phyloP scores from a whole-genome alignment of 768 basidiomycete genomes.

The Rhodosporidiobolus sp. region DNA sequence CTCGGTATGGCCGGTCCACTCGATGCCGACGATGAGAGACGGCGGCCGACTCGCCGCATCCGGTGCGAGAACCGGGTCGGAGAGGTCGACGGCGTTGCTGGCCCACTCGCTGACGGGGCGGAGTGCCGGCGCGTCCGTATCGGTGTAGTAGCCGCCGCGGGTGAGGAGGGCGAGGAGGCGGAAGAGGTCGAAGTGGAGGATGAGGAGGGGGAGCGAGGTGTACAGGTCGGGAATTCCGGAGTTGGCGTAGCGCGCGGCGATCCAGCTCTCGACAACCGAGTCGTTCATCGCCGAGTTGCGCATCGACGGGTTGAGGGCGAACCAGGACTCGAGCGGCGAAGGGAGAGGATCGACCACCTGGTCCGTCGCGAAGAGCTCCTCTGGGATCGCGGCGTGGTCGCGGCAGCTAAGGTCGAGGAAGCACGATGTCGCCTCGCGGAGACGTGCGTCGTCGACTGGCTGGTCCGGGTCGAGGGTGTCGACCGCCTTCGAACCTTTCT shows the following conservation, averaged over 20 bases:
- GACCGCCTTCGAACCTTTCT: not conserved
- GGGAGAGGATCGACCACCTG: not conserved
- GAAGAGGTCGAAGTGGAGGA: constrained; percentile 15
- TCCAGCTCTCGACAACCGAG: not conserved
- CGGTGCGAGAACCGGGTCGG: not conserved
- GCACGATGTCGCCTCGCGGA: not conserved
- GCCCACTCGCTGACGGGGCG: not conserved
- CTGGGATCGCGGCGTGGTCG: not conserved
- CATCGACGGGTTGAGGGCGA: not conserved
- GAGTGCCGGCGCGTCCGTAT: not conserved
- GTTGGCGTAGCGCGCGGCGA: not conserved
- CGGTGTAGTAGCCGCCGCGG: constrained; percentile 7
- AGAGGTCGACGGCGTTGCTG: not conserved
- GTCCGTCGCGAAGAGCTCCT: constrained; percentile 4
- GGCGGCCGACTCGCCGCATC: not conserved
- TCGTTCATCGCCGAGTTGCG: not conserved
- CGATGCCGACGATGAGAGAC: constrained; percentile 3
- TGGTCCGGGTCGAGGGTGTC: not conserved
- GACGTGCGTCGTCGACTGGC: not conserved
- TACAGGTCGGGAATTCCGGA: no score
- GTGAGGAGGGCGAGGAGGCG: constrained; percentile 7
- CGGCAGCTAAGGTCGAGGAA: not conserved
- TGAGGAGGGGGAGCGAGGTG: not conserved
- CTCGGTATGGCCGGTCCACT: constrained; percentile 11
- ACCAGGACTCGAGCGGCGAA: not conserved